These are phyloP conservation scores for Elsinoe ampelina DNA, from an alignment of 2,329 filamentous ascomycete genomes.

Conservation along the genomic window DNA sequence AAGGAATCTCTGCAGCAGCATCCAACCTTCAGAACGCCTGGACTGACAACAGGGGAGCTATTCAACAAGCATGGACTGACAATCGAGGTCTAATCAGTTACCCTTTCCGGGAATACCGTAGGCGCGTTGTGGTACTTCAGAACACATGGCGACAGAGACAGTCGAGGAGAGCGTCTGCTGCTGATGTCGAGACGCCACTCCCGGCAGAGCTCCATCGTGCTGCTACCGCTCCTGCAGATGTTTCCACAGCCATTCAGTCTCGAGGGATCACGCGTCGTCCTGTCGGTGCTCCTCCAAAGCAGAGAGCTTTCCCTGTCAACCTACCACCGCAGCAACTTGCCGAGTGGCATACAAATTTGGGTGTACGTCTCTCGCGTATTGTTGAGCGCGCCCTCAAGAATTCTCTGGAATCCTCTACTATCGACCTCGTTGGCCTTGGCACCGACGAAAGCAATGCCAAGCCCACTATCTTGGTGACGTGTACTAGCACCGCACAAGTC, in stretches of 20 bases:
- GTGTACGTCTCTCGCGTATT: constrained; percentile 64
- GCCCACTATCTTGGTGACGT: constrained; percentile 69
- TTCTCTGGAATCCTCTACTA: constrained; percentile 66
- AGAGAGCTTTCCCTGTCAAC: constrained; percentile 29
- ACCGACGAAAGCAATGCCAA: constrained; percentile 55
- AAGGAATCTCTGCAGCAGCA: constrained; percentile 11
- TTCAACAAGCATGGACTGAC: constrained; percentile 6
- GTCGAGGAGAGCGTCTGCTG: constrained; percentile 9
- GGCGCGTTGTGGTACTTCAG: constrained; percentile 27
- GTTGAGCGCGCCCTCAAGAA: constrained; percentile 63
- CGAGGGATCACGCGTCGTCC: background rate
- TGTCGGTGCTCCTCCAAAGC: constrained; percentile 7
- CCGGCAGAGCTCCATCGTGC: constrained; percentile 8
- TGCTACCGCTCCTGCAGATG: constrained; percentile 1
- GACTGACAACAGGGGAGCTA: background rate
- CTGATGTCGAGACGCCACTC: constrained; percentile 11
- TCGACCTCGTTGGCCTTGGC: constrained; percentile 66
- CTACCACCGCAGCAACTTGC: constrained; percentile 56
- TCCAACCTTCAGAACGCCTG: constrained; percentile 5
- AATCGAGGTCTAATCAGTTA: background rate
- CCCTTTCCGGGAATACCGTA: constrained; percentile 27
- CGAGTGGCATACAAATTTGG: constrained; percentile 61
- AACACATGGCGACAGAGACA: constrained; percentile 24
- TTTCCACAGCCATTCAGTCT: constrained; percentile 22
- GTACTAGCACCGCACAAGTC: constrained; percentile 64